Evolutionary conservation across 768 basidiomycete genomes (phyloP).

Genomic region (Rhizopogon vinicolor): DNA sequence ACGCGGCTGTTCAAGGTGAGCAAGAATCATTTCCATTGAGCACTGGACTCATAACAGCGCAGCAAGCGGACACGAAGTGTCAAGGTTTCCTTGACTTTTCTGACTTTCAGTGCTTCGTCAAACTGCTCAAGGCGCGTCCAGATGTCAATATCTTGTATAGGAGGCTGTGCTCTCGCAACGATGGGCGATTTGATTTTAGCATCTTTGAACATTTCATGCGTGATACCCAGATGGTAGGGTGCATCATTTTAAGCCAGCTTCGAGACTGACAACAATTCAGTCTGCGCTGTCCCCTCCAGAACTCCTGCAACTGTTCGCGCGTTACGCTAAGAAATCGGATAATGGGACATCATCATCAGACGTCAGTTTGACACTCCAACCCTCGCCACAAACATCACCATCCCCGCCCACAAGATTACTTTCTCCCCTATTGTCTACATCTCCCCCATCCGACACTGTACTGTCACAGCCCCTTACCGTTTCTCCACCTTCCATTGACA

Average conservation of each 20-base stretch:
- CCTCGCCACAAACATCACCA: not conserved
- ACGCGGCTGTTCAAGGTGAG: constrained; percentile 53
- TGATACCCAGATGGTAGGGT: constrained; percentile 43
- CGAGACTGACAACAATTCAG: constrained; percentile 21
- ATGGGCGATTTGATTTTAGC: constrained; percentile 31
- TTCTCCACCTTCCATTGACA: not conserved
- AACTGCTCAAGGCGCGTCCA: constrained; percentile 75
- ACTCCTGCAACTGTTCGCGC: constrained; percentile 31
- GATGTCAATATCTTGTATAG: constrained; percentile 71
- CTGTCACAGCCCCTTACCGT: not conserved
- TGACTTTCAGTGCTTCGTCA: constrained; percentile 81
- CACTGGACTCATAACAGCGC: not conserved
- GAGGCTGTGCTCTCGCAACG: constrained; percentile 25
- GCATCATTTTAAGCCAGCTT: not conserved
- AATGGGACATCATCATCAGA: not conserved
- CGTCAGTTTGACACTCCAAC: not conserved
- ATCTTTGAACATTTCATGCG: constrained; percentile 50
- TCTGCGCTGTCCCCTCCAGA: constrained; percentile 29
- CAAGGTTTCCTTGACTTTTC: constrained; percentile 66
- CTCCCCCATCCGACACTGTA: constrained; percentile 2
- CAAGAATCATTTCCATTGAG: not conserved
- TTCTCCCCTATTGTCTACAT: not conserved
- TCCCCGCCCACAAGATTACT: not conserved
- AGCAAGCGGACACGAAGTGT: constrained; percentile 61
- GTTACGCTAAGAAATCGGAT: constrained; percentile 23